These are phyloP conservation scores for Lantana camara DNA, from an alignment of 257 asterid genomes.

Conservation along the genomic window DNA sequence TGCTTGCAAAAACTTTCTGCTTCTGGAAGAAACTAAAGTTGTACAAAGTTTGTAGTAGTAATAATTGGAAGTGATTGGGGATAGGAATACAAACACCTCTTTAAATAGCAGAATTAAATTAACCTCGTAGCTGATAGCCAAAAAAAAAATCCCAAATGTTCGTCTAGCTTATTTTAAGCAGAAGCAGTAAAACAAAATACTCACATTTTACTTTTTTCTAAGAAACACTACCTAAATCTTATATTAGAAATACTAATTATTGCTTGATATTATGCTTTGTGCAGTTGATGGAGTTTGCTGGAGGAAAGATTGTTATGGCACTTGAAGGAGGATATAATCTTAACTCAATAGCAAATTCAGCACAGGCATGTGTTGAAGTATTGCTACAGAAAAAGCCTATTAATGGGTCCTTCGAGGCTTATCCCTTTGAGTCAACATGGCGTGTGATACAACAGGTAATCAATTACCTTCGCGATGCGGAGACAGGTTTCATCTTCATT, in stretches of 20 bases:
- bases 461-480: no score
- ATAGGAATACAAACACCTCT: no score
- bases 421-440: constrained; percentile 92
- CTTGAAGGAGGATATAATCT: constrained; percentile 98
- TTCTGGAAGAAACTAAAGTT: no score
- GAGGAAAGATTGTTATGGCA: constrained; percentile 92
- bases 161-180: no score
- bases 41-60: no score
- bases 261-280: constrained; percentile 23
- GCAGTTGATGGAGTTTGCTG: constrained; percentile 83
- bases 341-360: constrained; percentile 75
- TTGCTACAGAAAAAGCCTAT: constrained; percentile 63
- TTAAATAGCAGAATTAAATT: no score
- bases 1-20: no score
- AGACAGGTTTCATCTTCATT: neutral
- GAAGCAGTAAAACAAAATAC: no score
- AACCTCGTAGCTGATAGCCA: no score
- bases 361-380: constrained; percentile 75
- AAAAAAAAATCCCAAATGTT: no score
- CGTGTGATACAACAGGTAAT: constrained; percentile 73
- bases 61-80: no score
- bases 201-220: no score
- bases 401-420: constrained; percentile 47
- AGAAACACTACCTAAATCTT: neutral
- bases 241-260: constrained; percentile 14